phyloP scores from a whole-genome alignment of 2,329 filamentous ascomycete species.

The Lasiodiplodia theobromae region DNA sequence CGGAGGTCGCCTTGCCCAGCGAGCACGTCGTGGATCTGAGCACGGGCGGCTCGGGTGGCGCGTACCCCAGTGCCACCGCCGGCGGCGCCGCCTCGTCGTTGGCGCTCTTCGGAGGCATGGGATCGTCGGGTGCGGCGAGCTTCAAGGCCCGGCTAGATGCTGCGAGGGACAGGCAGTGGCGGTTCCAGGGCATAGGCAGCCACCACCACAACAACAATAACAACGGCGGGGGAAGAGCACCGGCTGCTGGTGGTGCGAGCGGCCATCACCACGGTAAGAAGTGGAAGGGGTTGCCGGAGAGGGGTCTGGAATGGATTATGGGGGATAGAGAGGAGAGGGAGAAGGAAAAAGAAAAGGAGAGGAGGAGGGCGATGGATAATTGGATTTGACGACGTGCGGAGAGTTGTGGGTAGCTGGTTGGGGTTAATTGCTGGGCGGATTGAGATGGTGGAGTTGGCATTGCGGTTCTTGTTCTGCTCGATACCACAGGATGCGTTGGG shows the following conservation, averaged over 20 bases:
- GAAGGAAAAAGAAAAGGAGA: constrained; percentile 36
- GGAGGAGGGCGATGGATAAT: constrained; percentile 24
- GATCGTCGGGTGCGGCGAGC: constrained; percentile 30
- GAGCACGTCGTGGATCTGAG: not conserved
- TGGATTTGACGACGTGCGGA: constrained; percentile 8
- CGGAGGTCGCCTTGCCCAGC: constrained; percentile 37
- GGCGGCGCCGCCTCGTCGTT: not conserved
- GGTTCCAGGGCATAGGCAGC: constrained; percentile 40
- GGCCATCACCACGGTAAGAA: not conserved
- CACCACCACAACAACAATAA: not conserved
- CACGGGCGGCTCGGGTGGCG: constrained; percentile 10
- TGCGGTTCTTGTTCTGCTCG: not conserved
- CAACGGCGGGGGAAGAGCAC: not conserved
- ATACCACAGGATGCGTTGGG: constrained; percentile 1
- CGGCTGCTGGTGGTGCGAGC: not conserved
- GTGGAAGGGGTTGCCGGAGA: constrained; percentile 32
- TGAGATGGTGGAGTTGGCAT: not conserved
- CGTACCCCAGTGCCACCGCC: not conserved
- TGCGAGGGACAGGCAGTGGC: constrained; percentile 42
- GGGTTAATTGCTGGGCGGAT: not conserved
- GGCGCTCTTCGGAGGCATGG: constrained; percentile 9
- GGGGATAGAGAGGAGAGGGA: constrained; percentile 35
- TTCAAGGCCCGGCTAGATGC: constrained; percentile 44
- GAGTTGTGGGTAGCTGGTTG: not conserved
- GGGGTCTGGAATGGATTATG: constrained; percentile 46